These are phyloP conservation scores for Podospora appendiculata DNA, from an alignment of 495 filamentous ascomycete species.

Conservation along the genomic window DNA sequence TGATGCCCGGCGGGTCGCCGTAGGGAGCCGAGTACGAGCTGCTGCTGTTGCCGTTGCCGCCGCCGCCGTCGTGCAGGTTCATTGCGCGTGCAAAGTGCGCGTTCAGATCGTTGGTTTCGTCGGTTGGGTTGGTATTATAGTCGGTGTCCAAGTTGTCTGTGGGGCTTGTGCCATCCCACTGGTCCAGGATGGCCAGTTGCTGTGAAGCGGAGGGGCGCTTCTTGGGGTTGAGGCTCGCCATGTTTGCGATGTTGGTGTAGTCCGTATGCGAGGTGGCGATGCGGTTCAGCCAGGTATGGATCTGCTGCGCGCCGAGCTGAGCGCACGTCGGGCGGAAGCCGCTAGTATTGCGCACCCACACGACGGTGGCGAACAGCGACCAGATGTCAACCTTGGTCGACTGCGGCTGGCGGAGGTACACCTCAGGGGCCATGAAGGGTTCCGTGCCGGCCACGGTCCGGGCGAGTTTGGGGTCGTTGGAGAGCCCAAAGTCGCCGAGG, in stretches of 20 bases:
- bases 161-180: neutral
- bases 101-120: too few species aligned
- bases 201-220: conserved; percentile 12
- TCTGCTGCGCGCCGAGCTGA: conserved; percentile 2
- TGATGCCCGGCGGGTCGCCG: neutral
- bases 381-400: conserved; percentile 32
- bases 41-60: too few species aligned
- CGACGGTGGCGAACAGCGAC: conserved; percentile 34
- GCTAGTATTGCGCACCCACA: conserved; percentile 21
- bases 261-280: conserved; percentile 3
- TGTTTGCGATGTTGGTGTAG: conserved; percentile 10
- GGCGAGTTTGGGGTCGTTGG: conserved; percentile 15
- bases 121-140: neutral
- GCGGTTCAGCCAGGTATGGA: conserved; percentile 12
- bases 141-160: neutral
- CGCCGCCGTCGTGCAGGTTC: too few species aligned
- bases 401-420: conserved; percentile 17
- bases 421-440: conserved; percentile 27
- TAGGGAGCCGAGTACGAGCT: neutral
- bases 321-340: conserved; percentile 14
- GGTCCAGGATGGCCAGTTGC: conserved; percentile 14
- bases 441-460: conserved; percentile 17
- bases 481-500: conserved; percentile 30
- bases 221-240: conserved; percentile 15
- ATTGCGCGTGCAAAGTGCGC: too few species aligned